These are phyloP conservation scores for Amaranthus tricolor DNA, from an alignment of 179 eudicot species.

Conservation along the genomic window DNA sequence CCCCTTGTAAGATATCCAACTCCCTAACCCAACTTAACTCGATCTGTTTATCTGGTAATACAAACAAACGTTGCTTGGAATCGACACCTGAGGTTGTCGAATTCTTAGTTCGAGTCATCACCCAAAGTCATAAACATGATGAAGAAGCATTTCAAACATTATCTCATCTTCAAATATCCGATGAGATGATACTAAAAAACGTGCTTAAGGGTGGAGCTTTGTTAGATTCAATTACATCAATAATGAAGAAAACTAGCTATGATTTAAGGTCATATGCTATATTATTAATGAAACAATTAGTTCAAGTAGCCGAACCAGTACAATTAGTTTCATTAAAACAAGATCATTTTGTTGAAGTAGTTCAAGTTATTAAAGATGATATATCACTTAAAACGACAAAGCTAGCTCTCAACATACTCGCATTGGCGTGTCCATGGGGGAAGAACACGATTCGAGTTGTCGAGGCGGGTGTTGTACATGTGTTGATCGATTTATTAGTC, in stretches of 20 bases:
- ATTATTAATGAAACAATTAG: constrained; percentile 24
- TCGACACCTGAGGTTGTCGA: constrained; percentile 47
- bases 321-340: constrained; percentile 23
- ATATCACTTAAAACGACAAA: constrained; percentile 41
- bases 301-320: constrained; percentile 31
- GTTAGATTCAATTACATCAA: constrained; percentile 34
- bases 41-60: constrained; percentile 39
- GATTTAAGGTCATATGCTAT: constrained; percentile 40
- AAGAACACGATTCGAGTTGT: constrained; percentile 52
- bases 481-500: constrained; percentile 43
- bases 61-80: constrained; percentile 56
- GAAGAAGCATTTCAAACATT: constrained; percentile 46
- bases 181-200: constrained; percentile 17
- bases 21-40: too few species aligned
- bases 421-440: constrained; percentile 54
- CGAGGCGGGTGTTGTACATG: constrained; percentile 49
- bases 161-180: constrained; percentile 29
- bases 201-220: constrained; percentile 17
- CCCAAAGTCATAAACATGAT: too few species aligned
- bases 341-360: constrained; percentile 38
- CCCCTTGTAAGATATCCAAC: too few species aligned
- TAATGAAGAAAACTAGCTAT: constrained; percentile 34
- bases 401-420: constrained; percentile 46
- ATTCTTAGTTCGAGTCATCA: constrained; percentile 38
- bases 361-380: constrained; percentile 34